These are phyloP conservation scores for Haematococcus lacustris DNA, from an alignment of 139 green algal species.

Conservation along the genomic window DNA sequence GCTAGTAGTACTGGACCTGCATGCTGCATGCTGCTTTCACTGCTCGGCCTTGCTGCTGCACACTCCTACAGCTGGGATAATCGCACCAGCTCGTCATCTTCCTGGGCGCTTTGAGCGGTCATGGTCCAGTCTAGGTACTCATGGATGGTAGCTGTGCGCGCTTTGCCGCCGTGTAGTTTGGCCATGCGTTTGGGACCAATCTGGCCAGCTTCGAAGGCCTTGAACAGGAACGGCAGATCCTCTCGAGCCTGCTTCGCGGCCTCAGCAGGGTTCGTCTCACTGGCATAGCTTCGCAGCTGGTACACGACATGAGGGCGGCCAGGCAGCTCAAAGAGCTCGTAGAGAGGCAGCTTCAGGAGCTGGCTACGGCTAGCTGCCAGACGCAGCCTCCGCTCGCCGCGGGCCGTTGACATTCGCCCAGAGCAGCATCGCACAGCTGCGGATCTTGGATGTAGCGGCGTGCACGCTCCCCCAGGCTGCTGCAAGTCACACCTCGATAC, in stretches of 20 bases:
- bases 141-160: conserved; percentile 82
- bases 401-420: not conserved
- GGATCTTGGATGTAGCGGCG: too few relatives aligned
- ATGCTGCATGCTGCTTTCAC: too few relatives aligned
- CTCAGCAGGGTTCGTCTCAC: conserved; percentile 7
- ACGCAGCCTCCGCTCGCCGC: not conserved
- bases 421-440: too few relatives aligned
- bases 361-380: not conserved
- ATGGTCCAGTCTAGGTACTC: conserved; percentile 95
- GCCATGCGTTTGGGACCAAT: conserved; percentile 51
- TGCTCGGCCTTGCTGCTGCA: not conserved
- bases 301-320: conserved; percentile 63
- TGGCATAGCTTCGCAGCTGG: conserved; percentile 47
- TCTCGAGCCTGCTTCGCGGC: conserved; percentile 34
- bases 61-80: not conserved
- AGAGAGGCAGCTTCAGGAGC: conserved; percentile 25
- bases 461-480: too few relatives aligned
- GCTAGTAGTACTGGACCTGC: too few relatives aligned
- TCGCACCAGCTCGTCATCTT: conserved; percentile 56
- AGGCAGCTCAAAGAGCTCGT: conserved; percentile 64
- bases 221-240: conserved; percentile 85
- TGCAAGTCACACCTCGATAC: too few relatives aligned
- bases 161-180: conserved; percentile 48
- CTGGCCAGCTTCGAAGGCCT: conserved; percentile 83
- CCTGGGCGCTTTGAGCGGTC: conserved; percentile 54